Conservation (phyloP, 2,329 filamentous ascomycete genomes). For the Colletotrichum australisinense region DNA sequence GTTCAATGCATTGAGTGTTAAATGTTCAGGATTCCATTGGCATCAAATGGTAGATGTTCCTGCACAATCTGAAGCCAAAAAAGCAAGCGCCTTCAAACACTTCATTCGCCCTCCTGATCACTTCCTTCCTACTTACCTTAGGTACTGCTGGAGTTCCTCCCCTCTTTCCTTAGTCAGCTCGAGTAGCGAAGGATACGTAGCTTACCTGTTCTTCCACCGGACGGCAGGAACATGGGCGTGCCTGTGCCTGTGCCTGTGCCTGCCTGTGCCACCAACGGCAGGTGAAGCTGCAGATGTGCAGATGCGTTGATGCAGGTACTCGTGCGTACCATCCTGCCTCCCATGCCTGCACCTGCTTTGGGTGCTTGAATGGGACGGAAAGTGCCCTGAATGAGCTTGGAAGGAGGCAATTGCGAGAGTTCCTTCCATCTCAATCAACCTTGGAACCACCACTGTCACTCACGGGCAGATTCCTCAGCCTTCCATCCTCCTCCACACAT, state of each 20-base stretch:
- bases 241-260: background rate
- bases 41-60: background rate
- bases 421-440: background rate
- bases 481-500: background rate
- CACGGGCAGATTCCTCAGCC: too few species aligned
- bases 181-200: background rate
- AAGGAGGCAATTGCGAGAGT: too few species aligned
- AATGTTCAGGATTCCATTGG: background rate
- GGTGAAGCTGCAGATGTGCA: background rate
- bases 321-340: background rate
- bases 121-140: background rate
- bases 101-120: too few species aligned
- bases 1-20: background rate
- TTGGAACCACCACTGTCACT: background rate
- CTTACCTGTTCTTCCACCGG: background rate
- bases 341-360: background rate
- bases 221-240: background rate
- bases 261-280: background rate
- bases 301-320: background rate
- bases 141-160: too few species aligned
- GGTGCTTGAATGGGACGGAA: background rate
- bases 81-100: background rate
- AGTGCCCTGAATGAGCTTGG: too few species aligned
- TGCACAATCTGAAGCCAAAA: background rate
- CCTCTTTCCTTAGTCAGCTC: background rate